Evolutionary conservation across 495 filamentous ascomycete species (phyloP), one percentile per base, ranked within the genome.

Genomic region (Lichenothelia convexa): DNA sequence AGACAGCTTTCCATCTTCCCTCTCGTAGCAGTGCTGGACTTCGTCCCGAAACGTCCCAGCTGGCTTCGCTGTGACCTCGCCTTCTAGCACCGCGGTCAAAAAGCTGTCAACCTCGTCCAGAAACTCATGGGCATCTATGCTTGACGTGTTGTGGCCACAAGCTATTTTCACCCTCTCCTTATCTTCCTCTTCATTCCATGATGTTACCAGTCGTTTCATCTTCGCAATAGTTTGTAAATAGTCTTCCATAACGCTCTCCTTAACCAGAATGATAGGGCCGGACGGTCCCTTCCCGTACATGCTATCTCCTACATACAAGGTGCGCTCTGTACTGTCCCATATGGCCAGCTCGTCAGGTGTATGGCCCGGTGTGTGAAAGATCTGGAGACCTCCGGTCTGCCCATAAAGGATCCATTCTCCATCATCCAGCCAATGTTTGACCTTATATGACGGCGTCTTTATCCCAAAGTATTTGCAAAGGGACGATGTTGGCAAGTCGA

Each of bases 271-370:
- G 34, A 61, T 61, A 3, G 58, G 47, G 19, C 42, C 44, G 29
- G 52, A 46, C 26, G 49, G 41, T 22, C 51, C 49, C 31, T 53
- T 47, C 23, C 52, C 49, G 40, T 58, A 62, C 43, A 62, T 58
- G 9, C 53, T 48, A 29, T 62, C 59, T n/a, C 59, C 58, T 20
- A 58, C 54, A 34, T 56, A 62, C 0, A 62, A 42, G 30, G 51
- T 45, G 30, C 48, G 54, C 29, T 59, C 56, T 5, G 47, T 43
- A 24, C 47, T 29, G 34, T 62, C 59, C 27, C 57, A 62, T 46
- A 49, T 59, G 8, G 58, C 56, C 0, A 61, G 33, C n/a, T 54
- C 53, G 39, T 59, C 58, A 3, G 58, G 58, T 3, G 59, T 62
- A 39, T 61, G 59, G 35, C 59, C 59, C 5, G 57, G 55, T 1